These are phyloP conservation scores for Camelina laxa DNA, from an alignment of 345 rosid genomes.

Conservation along the genomic window DNA sequence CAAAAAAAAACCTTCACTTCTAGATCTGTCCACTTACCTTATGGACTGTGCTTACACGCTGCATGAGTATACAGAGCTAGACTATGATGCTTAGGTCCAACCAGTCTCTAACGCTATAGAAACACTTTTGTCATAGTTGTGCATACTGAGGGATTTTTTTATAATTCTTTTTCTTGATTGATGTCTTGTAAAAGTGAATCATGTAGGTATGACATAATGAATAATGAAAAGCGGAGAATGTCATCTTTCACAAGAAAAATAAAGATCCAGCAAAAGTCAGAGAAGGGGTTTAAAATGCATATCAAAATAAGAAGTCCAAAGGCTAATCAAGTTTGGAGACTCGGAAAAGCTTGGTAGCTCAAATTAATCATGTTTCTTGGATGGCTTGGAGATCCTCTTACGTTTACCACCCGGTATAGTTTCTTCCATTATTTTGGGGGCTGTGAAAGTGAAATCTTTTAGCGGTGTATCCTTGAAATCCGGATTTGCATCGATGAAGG, in stretches of 20 bases:
- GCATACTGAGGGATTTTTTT: conserved; percentile 17
- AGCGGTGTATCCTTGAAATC: conserved; percentile 49
- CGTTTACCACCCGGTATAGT: conserved; percentile 54
- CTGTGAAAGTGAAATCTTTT: conserved; percentile 53
- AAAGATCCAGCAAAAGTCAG: not conserved
- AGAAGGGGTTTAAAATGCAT: conserved; percentile 15
- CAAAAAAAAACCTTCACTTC: not conserved
- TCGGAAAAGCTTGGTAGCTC: not conserved
- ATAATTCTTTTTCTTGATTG: not conserved
- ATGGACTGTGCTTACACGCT: conserved; percentile 42
- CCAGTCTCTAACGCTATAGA: not conserved
- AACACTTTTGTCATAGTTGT: conserved; percentile 28
- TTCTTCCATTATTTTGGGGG: conserved; percentile 43
- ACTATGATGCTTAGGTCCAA: conserved; percentile 50
- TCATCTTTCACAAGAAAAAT: not conserved
- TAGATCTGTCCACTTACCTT: not conserved
- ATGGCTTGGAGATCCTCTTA: conserved; percentile 40
- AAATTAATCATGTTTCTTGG: not conserved
- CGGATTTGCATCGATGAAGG: conserved; percentile 57
- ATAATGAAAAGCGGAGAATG: conserved; percentile 12
- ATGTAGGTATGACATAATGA: conserved; percentile 22
- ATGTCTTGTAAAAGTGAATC: not conserved
- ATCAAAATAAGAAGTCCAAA: conserved; percentile 11
- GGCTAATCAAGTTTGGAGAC: not conserved
- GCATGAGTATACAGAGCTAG: conserved; percentile 86